A percentile compares a stretch with the other conserved stretches of the same genome.
phyloP scores from a whole-genome alignment of 2,329 filamentous ascomycete species.

The Arthrobotrys iridis region DNA sequence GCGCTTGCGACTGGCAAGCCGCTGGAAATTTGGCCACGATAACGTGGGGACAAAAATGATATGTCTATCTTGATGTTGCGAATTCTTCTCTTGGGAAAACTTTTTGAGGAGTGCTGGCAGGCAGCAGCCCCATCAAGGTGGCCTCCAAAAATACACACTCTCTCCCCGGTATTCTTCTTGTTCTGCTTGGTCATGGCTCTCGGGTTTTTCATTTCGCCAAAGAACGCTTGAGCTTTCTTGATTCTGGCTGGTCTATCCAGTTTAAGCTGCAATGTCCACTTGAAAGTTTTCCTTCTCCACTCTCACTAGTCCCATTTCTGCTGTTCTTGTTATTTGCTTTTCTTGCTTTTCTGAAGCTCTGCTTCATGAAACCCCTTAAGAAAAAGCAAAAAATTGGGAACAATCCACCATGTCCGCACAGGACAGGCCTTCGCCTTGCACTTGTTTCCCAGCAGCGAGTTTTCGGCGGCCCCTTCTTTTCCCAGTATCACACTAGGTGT shows the following conservation, averaged over 20 bases:
- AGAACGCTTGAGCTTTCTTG: slow-evolving; percentile 52
- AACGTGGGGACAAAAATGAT: not conserved
- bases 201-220: slow-evolving; percentile 55
- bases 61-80: slow-evolving; percentile 1
- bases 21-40: slow-evolving; percentile 16
- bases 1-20: slow-evolving; percentile 29
- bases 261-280: slow-evolving; percentile 47
- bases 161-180: slow-evolving; percentile 4
- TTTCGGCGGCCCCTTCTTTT: slow-evolving; percentile 15
- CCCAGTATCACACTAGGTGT: slow-evolving; percentile 39
- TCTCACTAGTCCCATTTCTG: slow-evolving; percentile 32
- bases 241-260: slow-evolving; percentile 53
- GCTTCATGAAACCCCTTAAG: slow-evolving; percentile 54
- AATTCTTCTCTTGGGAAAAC: slow-evolving; percentile 5
- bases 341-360: slow-evolving; percentile 49
- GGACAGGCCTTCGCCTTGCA: slow-evolving; percentile 38
- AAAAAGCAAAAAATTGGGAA: slow-evolving; percentile 39
- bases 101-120: slow-evolving; percentile 26
- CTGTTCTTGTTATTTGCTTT: slow-evolving; percentile 41
- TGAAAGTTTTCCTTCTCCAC: slow-evolving; percentile 24
- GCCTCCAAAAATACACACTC: slow-evolving; percentile 54
- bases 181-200: slow-evolving; percentile 36
- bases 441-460: not conserved
- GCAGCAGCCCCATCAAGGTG: slow-evolving; percentile 26
- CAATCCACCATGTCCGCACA: too few relatives aligned